Evolutionary conservation across 208 protist genomes (phyloP).

Genomic region (Wallacemonas sp.): DNA sequence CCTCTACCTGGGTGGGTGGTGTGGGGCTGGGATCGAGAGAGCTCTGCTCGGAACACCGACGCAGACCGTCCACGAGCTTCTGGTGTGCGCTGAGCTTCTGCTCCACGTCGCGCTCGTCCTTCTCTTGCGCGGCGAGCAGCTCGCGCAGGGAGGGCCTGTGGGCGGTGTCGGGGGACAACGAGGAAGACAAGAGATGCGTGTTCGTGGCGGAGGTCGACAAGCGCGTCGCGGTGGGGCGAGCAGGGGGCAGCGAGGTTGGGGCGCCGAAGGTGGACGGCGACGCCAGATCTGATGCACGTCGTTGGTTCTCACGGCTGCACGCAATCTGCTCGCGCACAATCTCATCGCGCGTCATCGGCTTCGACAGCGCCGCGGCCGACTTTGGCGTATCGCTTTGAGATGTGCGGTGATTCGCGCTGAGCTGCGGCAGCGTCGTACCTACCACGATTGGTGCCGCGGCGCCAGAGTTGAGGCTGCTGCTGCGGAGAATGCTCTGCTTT

Average conservation of each 20-base stretch:
- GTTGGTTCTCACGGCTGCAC: slow-evolving; percentile 30
- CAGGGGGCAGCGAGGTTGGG: too few relatives aligned
- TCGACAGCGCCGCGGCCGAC: not conserved
- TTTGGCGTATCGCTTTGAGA: not conserved
- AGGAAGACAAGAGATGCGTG: too few relatives aligned
- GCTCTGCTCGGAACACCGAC: slow-evolving; percentile 12
- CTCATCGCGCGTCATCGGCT: not conserved
- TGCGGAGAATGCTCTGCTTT: slow-evolving; percentile 10
- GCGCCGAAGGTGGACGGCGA: too few relatives aligned
- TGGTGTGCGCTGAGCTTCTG: slow-evolving; percentile 41
- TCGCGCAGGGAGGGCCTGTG: slow-evolving; percentile 44
- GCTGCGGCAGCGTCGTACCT: too few relatives aligned
- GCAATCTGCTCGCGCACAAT: not conserved
- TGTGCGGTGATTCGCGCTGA: not conserved
- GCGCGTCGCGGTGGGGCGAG: not conserved
- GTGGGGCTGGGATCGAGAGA: not conserved
- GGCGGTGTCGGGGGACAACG: too few relatives aligned
- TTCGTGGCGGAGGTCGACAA: not conserved
- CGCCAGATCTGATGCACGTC: slow-evolving; percentile 25
- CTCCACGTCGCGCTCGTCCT: slow-evolving; percentile 40
- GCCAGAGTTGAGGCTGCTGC: not conserved
- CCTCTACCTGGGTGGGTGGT: not conserved
- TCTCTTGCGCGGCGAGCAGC: slow-evolving; percentile 64
- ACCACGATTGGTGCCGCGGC: not conserved
- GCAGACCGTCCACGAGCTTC: slow-evolving; percentile 7